Base-by-base conservation (phyloP, 352 stramenopile genomes). In the Pythium pyrilobum region DNA sequence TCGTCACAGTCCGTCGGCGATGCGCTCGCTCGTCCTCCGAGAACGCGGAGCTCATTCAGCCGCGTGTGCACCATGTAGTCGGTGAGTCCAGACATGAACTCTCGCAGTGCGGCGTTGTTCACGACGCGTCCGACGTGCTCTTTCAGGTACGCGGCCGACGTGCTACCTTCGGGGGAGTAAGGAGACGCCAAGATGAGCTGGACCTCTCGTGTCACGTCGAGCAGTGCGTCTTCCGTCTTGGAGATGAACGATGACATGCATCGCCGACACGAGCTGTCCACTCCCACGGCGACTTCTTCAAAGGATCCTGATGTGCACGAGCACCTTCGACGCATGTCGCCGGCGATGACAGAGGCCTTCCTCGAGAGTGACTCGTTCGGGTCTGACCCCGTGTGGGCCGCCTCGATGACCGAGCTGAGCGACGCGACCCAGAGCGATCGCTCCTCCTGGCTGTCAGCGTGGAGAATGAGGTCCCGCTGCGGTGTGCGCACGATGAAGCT, bases 361-460 rank as follows among this genome's bases (percentile, higher is more conserved):
- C 36, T 51, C 10, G 25, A 8, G 3, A 38, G n/a, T 15, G 34
- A 53, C n/a, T 59, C 66, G 52, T 56, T 72, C 3, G 52, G 63
- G 8, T 64, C 51, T 8, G 37, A 33, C 12, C 27, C 15, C 13
- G 46, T 46, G 7, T 32, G 29, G 10, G 55, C 54, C 12, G 74
- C 66, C 43, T 82, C 73, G 1, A 76, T 69, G 21, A 88, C 81
- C 3, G 81, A 84, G 5, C 65, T 62, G 13, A 95, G 65, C 10
- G 80, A 81, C 39, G 84, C 80, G 28, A 92, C 59, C 84, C 84
- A 95, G 13, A 92, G 59, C 5, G 76, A 81, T 8, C 80, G 71
- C 43, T 95, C 84, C 67, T 95, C 84, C 69, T 95, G 77, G 39
- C 73, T 92, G 57, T 95, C 84, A 15, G 84, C 84, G 55, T 91